phyloP scores from a whole-genome alignment of 208 protist genomes.

The Porcisia hertigi region DNA sequence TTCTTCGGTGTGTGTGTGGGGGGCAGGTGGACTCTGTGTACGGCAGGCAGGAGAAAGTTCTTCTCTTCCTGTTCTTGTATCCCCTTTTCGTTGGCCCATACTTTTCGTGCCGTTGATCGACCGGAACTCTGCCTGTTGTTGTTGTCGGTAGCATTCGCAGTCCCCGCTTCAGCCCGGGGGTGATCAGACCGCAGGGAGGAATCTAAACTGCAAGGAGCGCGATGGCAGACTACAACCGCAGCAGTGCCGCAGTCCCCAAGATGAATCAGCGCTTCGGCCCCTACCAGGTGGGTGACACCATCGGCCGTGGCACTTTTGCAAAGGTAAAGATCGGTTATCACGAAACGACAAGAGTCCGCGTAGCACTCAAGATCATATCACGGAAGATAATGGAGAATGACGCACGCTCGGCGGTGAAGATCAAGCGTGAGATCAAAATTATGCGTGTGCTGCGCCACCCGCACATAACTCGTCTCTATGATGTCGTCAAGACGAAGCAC shows the following conservation, averaged over 20 bases:
- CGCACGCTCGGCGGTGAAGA: conserved; percentile 86
- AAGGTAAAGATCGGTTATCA: conserved; percentile 95
- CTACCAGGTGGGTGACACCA: conserved; percentile 80
- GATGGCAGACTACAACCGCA: conserved; percentile 22
- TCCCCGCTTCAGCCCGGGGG: background rate
- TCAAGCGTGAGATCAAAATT: conserved; percentile 96
- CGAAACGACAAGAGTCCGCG: conserved; percentile 87
- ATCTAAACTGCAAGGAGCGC: background rate
- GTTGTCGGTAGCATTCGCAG: background rate
- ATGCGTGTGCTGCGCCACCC: conserved; percentile 97
- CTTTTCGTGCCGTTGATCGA: no score
- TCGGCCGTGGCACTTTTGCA: conserved; percentile 81
- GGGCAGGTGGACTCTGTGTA: no score
- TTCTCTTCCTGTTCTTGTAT: no score
- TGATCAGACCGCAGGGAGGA: background rate
- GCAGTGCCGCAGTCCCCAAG: conserved; percentile 17
- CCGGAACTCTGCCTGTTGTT: no score
- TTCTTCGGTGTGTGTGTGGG: no score
- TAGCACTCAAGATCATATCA: conserved; percentile 84
- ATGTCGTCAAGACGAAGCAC: conserved; percentile 95
- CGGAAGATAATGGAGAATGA: conserved; percentile 76
- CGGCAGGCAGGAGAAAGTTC: no score
- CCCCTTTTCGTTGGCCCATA: no score
- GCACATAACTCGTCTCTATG: conserved; percentile 97
- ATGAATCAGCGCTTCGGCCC: conserved; percentile 77